Conservation (phyloP, 2,329 filamentous ascomycete species). For the Fonsecaea multimorphosa region DNA sequence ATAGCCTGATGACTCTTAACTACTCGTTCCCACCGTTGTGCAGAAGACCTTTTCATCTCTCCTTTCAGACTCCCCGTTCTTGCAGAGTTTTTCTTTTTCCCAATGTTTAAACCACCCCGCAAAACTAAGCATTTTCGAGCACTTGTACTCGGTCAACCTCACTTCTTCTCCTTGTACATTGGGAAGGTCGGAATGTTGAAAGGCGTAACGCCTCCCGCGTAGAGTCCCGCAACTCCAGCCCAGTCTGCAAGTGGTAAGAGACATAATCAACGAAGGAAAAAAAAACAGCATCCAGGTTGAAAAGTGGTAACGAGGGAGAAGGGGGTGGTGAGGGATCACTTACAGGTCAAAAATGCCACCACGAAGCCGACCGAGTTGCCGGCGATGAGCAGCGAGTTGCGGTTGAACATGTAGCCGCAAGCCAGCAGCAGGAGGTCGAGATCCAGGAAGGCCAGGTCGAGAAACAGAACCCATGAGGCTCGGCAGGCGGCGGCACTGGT, state of each 20-base stretch:
- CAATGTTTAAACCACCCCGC: not conserved
- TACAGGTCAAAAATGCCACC: constrained; percentile 40
- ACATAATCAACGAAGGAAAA: not conserved
- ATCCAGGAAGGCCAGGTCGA: constrained; percentile 39
- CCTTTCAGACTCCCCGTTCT: not conserved
- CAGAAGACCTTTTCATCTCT: not conserved
- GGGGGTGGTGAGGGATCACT: no score
- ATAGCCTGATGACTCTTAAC: not conserved
- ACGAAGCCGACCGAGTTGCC: constrained; percentile 40
- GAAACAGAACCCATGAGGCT: constrained; percentile 41
- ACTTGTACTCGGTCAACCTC: no score
- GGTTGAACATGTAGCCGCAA: constrained; percentile 40
- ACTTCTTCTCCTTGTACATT: constrained; percentile 25
- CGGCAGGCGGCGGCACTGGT: constrained; percentile 37
- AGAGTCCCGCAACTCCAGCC: constrained; percentile 39
- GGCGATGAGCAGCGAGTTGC: constrained; percentile 32
- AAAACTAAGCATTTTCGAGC: not conserved
- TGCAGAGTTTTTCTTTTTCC: not conserved
- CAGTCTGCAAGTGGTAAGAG: constrained; percentile 30
- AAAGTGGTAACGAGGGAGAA: no score
- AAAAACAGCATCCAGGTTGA: no score
- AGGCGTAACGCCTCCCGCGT: constrained; percentile 35
- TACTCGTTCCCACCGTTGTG: not conserved
- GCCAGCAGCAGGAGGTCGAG: constrained; percentile 41
- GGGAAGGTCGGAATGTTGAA: constrained; percentile 36